Evolutionary conservation across 2,329 filamentous ascomycete genomes (phyloP), one percentile per base, ranked within the genome.

Genomic region (Cercospora sesami): DNA sequence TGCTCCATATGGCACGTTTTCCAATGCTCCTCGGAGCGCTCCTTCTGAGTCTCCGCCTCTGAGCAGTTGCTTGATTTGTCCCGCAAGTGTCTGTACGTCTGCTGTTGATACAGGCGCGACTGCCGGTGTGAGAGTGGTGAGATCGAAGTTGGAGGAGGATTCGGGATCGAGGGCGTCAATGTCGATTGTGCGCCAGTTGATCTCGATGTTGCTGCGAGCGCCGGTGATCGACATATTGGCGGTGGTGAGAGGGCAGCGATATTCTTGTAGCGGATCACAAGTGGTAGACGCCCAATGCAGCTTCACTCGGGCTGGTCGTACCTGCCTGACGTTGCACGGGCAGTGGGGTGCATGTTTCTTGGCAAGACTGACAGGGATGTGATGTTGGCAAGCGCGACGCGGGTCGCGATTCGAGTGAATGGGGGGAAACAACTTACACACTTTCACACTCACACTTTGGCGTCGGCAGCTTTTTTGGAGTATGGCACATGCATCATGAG

Each of bases 81-180:
- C 86, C 58, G 91, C 88, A 61, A 95, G 85, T 70, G 87, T 87
- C 73, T 94, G 91, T 57, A 93, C 91, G 74, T 95, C 92, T 75
- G 87, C 84, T 75, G 94, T 91, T 74, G 86, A 89, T 69, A 91
- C 86, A 74, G 94, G 90, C 73, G 91, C 86, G 67, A 89, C 89
- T 53, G 91, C 86, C 39, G 94, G 92, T 73, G 91, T 89, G 75
- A 98, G 88, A 18, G 93, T 92, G 68, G 90, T 87, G 71, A 92
- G 89, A 81, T 96, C 92, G 83, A 98, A 98, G 87, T 97, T 98
- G 81, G 88, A 83, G 73, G 91, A 88, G 75, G 93, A 95, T 81
- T 98, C 94, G 68, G 94, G 92, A 80, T 95, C 91, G 75, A 96
- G 87, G 74, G 90, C 90, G 80, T 97, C 94, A 80, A 97, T 91